Evolutionary conservation across 75 land plant genomes (phyloP).

Genomic region (Larix kaempferi): DNA sequence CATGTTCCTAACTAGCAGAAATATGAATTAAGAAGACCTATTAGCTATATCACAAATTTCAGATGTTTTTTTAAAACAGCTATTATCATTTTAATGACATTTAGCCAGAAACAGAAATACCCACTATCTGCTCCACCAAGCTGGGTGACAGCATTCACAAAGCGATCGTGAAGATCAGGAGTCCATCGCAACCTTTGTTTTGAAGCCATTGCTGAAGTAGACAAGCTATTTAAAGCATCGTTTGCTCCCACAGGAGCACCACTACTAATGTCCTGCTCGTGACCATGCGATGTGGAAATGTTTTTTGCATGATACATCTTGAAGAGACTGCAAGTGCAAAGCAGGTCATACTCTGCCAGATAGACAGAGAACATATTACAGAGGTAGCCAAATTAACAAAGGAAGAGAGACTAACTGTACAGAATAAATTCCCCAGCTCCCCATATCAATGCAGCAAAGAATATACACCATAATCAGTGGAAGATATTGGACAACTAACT

Average conservation of each 20-base stretch:
- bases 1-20: background rate
- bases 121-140: constrained; percentile 88
- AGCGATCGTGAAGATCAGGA: constrained; percentile 83
- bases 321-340: background rate
- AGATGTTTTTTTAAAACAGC: no score
- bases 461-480: no score
- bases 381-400: no score
- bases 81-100: background rate
- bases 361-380: no score
- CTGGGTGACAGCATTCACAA: constrained; percentile 81
- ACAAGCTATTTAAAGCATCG: constrained; percentile 15
- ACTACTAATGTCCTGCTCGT: constrained; percentile 27
- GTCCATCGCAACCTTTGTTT: constrained; percentile 74
- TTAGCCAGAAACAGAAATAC: constrained; percentile 26
- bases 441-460: no score
- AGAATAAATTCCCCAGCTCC: no score
- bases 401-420: no score
- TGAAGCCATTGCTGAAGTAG: constrained; percentile 25
- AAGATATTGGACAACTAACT: no score
- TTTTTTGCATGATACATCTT: constrained; percentile 49
- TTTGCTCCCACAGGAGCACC: constrained; percentile 20
- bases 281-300: constrained; percentile 27
- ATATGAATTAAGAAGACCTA: background rate
- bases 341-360: no score
- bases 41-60: no score